Conservation (phyloP, 2,329 filamentous ascomycete genomes). For the Botrytis pseudocinerea region DNA sequence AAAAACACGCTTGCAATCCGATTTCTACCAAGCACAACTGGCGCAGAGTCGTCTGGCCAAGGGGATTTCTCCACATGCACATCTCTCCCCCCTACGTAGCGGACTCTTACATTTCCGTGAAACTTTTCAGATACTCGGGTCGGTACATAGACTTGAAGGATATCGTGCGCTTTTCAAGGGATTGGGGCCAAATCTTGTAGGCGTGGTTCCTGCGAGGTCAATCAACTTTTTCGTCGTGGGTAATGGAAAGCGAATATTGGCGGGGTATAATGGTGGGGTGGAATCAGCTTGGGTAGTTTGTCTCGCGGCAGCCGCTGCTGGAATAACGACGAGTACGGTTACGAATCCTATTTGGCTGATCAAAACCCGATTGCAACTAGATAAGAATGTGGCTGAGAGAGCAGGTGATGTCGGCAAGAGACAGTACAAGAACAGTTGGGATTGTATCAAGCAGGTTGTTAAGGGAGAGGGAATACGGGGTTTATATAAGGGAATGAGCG, state of each 20-base stretch:
- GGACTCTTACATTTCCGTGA: conserved; percentile 76
- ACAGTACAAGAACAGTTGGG: conserved; percentile 82
- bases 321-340: conserved; percentile 82
- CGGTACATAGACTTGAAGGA: conserved; percentile 79
- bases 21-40: conserved; percentile 88
- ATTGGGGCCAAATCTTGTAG: conserved; percentile 83
- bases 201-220: conserved; percentile 82
- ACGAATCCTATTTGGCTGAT: conserved; percentile 97
- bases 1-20: conserved; percentile 89
- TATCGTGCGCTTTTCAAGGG: conserved; percentile 90
- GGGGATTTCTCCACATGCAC: conserved; percentile 49
- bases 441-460: conserved; percentile 82
- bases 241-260: conserved; percentile 83
- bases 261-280: conserved; percentile 70
- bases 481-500: conserved; percentile 86
- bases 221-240: conserved; percentile 96
- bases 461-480: conserved; percentile 77
- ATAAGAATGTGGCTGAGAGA: conserved; percentile 73
- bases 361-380: conserved; percentile 89
- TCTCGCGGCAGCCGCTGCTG: conserved; percentile 72
- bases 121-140: conserved; percentile 80
- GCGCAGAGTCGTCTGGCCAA: conserved; percentile 62
- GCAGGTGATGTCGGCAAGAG: conserved; percentile 56
- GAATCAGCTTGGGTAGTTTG: conserved; percentile 78
- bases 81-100: conserved; percentile 65